Evolutionary conservation across 208 protist genomes (phyloP).

Genomic region (Trichomonas gallinae): DNA sequence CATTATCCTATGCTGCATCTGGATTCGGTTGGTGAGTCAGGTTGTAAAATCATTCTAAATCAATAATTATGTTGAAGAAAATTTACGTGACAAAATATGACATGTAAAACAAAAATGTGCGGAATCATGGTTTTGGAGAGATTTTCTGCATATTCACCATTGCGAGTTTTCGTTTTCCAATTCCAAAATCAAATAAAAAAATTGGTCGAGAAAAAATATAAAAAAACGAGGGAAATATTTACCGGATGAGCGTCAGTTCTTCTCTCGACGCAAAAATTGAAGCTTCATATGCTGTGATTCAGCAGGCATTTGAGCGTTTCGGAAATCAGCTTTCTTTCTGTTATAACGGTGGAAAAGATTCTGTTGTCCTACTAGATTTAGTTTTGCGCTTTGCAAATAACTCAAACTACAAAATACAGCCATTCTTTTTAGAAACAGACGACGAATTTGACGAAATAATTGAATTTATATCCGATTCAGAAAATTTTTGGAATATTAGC

Average conservation of each 20-base stretch:
- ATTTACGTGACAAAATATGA: no score
- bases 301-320: neutral
- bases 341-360: conserved; percentile 14
- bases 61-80: no score
- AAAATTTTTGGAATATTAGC: neutral
- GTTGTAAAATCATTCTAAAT: no score
- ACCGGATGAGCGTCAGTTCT: neutral
- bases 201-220: no score
- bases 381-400: neutral
- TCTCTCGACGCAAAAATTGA: neutral
- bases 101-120: no score
- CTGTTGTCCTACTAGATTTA: neutral
- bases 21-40: no score
- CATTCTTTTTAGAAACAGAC: neutral
- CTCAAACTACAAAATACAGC: neutral
- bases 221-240: neutral
- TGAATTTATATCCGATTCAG: neutral
- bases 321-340: neutral
- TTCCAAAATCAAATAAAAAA: no score
- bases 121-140: no score
- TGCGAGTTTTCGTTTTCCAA: no score
- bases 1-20: no score
- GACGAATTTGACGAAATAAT: neutral
- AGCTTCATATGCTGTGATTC: neutral
- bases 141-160: no score